phyloP scores from a whole-genome alignment of 306 rosid genomes.

The Fragaria vesca region DNA sequence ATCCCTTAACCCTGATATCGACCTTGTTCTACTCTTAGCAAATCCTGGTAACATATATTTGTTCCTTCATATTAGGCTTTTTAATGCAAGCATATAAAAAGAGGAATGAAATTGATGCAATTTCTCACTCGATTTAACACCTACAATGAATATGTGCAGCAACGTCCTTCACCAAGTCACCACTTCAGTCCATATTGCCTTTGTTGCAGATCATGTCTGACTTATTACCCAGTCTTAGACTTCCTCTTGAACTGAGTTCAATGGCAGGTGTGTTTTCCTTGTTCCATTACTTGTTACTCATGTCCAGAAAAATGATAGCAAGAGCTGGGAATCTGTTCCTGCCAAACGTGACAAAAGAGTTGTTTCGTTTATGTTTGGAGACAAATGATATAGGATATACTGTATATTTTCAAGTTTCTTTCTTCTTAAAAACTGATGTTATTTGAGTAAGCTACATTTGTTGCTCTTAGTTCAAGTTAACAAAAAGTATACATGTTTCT shows the following conservation, averaged over 20 bases:
- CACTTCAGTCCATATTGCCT: conserved; percentile 45
- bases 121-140: conserved; percentile 4
- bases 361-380: neutral
- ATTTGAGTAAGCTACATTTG: neutral
- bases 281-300: conserved; percentile 8
- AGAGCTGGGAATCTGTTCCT: neutral
- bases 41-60: conserved; percentile 59
- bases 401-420: neutral
- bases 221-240: conserved; percentile 39
- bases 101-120: conserved; percentile 13
- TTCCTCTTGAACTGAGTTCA: conserved; percentile 46
- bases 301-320: neutral
- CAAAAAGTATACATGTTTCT: neutral
- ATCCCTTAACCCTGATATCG: conserved; percentile 71
- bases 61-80: neutral
- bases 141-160: conserved; percentile 36
- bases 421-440: neutral
- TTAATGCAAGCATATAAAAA: neutral
- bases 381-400: neutral
- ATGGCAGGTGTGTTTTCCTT: conserved; percentile 56
- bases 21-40: conserved; percentile 76
- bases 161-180: conserved; percentile 70
- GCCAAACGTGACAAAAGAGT: neutral
- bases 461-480: neutral
- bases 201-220: conserved; percentile 33